Conservation (phyloP, 495 filamentous ascomycete species). For the Poronia punctata region DNA sequence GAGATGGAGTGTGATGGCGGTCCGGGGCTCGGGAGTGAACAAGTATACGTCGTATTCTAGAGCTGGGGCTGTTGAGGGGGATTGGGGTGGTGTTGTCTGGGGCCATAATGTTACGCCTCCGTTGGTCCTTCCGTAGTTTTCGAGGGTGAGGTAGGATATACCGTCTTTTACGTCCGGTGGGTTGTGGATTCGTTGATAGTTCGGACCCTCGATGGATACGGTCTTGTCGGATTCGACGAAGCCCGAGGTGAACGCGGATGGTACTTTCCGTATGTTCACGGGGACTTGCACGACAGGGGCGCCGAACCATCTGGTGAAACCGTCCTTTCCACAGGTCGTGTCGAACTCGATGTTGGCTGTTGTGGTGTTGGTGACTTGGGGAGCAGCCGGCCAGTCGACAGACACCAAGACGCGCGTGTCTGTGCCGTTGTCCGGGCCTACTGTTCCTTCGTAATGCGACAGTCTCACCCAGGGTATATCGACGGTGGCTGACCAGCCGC, state of each 20-base stretch:
- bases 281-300: conserved; percentile 53
- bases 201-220: conserved; percentile 54
- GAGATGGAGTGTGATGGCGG: conserved; percentile 57
- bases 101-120: conserved; percentile 53
- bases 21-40: conserved; percentile 45
- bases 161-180: conserved; percentile 23
- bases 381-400: conserved; percentile 54
- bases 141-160: conserved; percentile 46
- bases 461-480: conserved; percentile 51
- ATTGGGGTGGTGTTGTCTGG: conserved; percentile 41
- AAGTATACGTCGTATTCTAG: conserved; percentile 62
- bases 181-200: conserved; percentile 41
- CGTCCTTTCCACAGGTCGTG: conserved; percentile 49
- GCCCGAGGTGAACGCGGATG: conserved; percentile 49
- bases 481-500: conserved; percentile 49
- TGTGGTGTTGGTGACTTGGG: conserved; percentile 38
- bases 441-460: conserved; percentile 46
- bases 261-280: conserved; percentile 45
- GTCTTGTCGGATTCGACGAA: conserved; percentile 59
- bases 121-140: conserved; percentile 50
- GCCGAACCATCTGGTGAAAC: conserved; percentile 29
- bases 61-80: conserved; percentile 41
- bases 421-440: conserved; percentile 38
- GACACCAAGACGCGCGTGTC: conserved; percentile 54
- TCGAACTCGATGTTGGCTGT: conserved; percentile 50